phyloP scores from a whole-genome alignment of 257 asterid genomes.

The Solanum rostratum region DNA sequence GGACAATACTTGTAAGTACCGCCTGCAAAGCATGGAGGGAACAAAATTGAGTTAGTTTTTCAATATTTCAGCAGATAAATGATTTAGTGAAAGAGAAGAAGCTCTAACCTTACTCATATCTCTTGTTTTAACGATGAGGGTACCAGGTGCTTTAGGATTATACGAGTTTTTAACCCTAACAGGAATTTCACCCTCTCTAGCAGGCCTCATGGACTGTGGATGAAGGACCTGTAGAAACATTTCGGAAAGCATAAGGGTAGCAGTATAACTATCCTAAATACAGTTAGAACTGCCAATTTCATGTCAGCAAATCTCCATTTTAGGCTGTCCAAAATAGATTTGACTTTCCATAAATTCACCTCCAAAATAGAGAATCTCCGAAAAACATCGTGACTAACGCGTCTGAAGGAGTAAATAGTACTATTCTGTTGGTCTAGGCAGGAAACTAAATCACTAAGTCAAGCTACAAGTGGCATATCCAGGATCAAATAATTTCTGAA shows the following conservation, averaged over 20 bases:
- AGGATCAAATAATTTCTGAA: not conserved
- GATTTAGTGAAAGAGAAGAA: not conserved
- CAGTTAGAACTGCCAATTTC: not conserved
- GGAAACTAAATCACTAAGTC: not conserved
- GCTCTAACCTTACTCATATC: slow-evolving; percentile 66
- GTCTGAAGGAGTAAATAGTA: not conserved
- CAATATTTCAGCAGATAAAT: not conserved
- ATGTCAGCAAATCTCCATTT: not conserved
- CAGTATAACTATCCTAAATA: not conserved
- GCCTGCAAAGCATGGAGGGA: slow-evolving; percentile 38
- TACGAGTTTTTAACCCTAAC: slow-evolving; percentile 90
- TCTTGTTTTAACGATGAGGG: slow-evolving; percentile 65
- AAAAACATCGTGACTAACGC: not conserved
- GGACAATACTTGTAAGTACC: slow-evolving; percentile 80
- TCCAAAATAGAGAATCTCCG: not conserved
- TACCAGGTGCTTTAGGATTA: slow-evolving; percentile 88
- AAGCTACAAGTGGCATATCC: not conserved
- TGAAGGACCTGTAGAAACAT: slow-evolving; percentile 57
- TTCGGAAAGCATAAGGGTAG: not conserved
- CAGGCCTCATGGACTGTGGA: slow-evolving; percentile 97
- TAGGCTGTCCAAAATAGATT: not conserved
- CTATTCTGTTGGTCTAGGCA: not conserved
- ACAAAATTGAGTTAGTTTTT: not conserved
- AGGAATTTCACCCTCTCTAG: slow-evolving; percentile 88
- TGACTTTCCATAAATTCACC: not conserved